These are phyloP conservation scores for Fraxinus paxiana DNA, from an alignment of 305 asterid genomes.

Conservation along the genomic window DNA sequence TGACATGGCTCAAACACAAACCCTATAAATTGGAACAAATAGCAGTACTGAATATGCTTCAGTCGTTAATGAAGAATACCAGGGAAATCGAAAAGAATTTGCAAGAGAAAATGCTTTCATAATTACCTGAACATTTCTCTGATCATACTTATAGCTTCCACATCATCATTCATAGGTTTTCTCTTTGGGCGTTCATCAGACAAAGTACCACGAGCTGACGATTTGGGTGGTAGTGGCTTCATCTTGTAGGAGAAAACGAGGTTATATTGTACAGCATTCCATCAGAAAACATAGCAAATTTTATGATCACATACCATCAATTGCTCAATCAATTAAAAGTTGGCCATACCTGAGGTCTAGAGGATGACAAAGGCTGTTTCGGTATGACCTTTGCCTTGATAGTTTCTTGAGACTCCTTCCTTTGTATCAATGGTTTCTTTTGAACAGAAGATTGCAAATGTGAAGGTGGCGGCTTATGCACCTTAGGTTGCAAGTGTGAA, in stretches of 20 bases:
- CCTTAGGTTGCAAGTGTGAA: conserved; percentile 18
- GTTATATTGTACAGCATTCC: not conserved
- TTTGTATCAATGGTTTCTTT: conserved; percentile 42
- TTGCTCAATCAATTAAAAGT: not conserved
- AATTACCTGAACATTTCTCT: conserved; percentile 65
- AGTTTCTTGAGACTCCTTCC: conserved; percentile 35
- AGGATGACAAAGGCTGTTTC: conserved; percentile 42
- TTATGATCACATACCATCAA: not conserved
- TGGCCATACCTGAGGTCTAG: conserved; percentile 43
- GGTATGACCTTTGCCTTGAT: conserved; percentile 44
- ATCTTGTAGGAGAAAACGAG: conserved; percentile 30
- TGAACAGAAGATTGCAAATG: conserved; percentile 27
- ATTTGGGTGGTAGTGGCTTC: conserved; percentile 38
- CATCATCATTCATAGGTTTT: conserved; percentile 48
- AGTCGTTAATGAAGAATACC: not conserved
- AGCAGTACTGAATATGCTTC: not conserved
- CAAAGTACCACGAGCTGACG: conserved; percentile 32
- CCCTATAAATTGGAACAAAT: not conserved
- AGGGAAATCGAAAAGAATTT: not conserved
- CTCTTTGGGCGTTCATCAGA: conserved; percentile 45
- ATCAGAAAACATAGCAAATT: not conserved
- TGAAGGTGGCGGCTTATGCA: not conserved
- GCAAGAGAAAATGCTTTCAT: not conserved
- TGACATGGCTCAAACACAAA: not conserved
- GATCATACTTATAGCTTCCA: conserved; percentile 31